phyloP scores from a whole-genome alignment of 2,329 filamentous ascomycete species.

The Colletotrichum somersetense region DNA sequence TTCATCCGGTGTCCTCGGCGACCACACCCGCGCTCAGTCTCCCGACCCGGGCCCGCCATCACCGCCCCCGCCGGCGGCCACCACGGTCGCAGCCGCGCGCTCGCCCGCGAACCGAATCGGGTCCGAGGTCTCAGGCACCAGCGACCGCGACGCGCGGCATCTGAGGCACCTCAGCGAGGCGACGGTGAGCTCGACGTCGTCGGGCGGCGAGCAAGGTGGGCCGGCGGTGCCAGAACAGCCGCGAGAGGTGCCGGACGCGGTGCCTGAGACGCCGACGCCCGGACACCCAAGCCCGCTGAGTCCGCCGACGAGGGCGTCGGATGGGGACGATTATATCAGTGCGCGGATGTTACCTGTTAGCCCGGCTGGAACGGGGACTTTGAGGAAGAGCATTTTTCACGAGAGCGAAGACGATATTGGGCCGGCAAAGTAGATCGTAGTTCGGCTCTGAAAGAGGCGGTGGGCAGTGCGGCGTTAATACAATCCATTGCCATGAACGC shows the following conservation, averaged over 20 bases:
- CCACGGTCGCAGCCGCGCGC: constrained; percentile 8
- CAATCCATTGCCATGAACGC: not conserved
- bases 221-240: constrained; percentile 2
- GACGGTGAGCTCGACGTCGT: constrained; percentile 52
- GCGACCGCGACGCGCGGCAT: constrained; percentile 56
- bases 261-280: constrained; percentile 35
- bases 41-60: constrained; percentile 34
- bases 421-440: constrained; percentile 7
- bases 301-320: constrained; percentile 46
- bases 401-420: constrained; percentile 56
- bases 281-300: constrained; percentile 43
- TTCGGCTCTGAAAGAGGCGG: not conserved
- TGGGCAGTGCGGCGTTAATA: not conserved
- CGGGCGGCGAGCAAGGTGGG: constrained; percentile 20
- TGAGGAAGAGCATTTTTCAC: constrained; percentile 57
- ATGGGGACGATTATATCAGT: constrained; percentile 47
- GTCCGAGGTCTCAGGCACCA: constrained; percentile 58
- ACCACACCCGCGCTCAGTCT: constrained; percentile 29
- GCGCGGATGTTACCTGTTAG: constrained; percentile 41
- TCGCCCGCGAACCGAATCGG: constrained; percentile 44
- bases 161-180: constrained; percentile 58
- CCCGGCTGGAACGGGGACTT: constrained; percentile 31
- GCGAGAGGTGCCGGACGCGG: constrained; percentile 19
- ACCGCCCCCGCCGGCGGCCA: constrained; percentile 16
- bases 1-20: constrained; percentile 35